Evolutionary conservation across 495 filamentous ascomycete species (phyloP).

Genomic region (Aspergillus carlsbadensis): DNA sequence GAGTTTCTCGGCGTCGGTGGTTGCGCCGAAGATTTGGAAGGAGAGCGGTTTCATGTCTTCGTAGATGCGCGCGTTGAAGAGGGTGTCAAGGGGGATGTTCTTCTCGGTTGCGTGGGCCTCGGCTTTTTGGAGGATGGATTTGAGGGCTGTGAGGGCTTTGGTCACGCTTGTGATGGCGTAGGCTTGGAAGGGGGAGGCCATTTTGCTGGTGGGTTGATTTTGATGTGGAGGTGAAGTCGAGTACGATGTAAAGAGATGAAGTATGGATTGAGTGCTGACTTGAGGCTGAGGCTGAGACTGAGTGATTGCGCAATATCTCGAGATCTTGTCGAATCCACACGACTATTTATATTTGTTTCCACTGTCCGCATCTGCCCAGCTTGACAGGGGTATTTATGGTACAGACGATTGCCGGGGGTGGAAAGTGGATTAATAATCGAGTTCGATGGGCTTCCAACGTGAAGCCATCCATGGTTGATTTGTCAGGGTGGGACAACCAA

Average conservation of each 20-base stretch:
- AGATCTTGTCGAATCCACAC: too few relatives aligned
- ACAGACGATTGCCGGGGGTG: too few relatives aligned
- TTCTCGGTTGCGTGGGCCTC: slow-evolving; percentile 18
- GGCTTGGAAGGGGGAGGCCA: slow-evolving; percentile 15
- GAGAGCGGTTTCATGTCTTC: slow-evolving; percentile 49
- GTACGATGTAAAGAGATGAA: not conserved
- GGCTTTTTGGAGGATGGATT: slow-evolving; percentile 22
- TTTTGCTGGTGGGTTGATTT: slow-evolving; percentile 2
- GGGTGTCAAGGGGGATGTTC: slow-evolving; percentile 10
- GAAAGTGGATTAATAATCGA: too few relatives aligned
- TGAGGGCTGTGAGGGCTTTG: slow-evolving; percentile 16
- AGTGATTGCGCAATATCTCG: not conserved
- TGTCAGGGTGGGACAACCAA: not conserved
- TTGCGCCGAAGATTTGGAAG: slow-evolving; percentile 44
- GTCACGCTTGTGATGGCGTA: slow-evolving; percentile 20
- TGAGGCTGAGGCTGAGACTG: too few relatives aligned
- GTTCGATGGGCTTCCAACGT: too few relatives aligned
- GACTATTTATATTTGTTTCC: too few relatives aligned
- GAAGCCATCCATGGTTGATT: not conserved
- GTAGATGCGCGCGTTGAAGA: slow-evolving; percentile 13
- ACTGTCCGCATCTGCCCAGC: too few relatives aligned
- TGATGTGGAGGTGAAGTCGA: too few relatives aligned
- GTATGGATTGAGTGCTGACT: too few relatives aligned
- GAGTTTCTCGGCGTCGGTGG: slow-evolving; percentile 25
- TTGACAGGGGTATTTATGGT: too few relatives aligned